Percentiles rank a stretch among this genome's conserved stretches.
These are phyloP conservation scores for Barnettozyma vustinii DNA, from an alignment of 805 yeast genomes.

Conservation along the genomic window DNA sequence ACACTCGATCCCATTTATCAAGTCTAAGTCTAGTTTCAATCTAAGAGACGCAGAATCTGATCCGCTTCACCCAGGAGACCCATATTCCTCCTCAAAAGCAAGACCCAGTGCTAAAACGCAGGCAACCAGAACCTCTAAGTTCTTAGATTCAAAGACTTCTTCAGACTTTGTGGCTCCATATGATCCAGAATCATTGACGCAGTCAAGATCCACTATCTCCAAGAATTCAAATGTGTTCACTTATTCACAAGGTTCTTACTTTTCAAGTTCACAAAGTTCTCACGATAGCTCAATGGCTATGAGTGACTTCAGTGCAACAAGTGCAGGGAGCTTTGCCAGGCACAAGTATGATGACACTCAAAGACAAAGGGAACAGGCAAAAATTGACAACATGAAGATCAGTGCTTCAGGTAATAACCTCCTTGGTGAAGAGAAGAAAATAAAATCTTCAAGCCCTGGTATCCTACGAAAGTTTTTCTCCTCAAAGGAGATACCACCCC, in stretches of 20 bases:
- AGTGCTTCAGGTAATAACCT: slow-evolving; percentile 26
- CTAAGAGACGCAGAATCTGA: slow-evolving; percentile 9
- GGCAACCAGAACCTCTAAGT: neutral
- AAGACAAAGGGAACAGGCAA: slow-evolving; percentile 10
- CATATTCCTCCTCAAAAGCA: slow-evolving; percentile 9
- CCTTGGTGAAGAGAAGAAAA: slow-evolving; percentile 20
- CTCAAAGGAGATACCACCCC: slow-evolving; percentile 25
- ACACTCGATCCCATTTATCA: slow-evolving; percentile 17
- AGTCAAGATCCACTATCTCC: slow-evolving; percentile 23
- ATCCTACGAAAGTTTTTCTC: slow-evolving; percentile 29
- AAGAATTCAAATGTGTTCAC: slow-evolving; percentile 23
- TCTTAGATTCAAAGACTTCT: neutral
- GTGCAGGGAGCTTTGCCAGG: slow-evolving; percentile 80
- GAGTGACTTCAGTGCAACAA: slow-evolving; percentile 78
- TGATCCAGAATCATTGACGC: slow-evolving; percentile 28
- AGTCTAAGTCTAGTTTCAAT: slow-evolving; percentile 21
- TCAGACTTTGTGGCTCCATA: slow-evolving; percentile 26
- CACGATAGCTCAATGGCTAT: slow-evolving; percentile 37
- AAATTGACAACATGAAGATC: slow-evolving; percentile 12
- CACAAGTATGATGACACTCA: slow-evolving; percentile 49
- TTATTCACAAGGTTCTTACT: slow-evolving; percentile 39
- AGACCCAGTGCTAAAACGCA: neutral
- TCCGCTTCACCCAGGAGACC: slow-evolving; percentile 8
- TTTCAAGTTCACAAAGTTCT: slow-evolving; percentile 43
- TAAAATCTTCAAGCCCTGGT: slow-evolving; percentile 20